Evolutionary conservation across 495 filamentous ascomycete species (phyloP).

Genomic region (Mycothermus thermophilus): DNA sequence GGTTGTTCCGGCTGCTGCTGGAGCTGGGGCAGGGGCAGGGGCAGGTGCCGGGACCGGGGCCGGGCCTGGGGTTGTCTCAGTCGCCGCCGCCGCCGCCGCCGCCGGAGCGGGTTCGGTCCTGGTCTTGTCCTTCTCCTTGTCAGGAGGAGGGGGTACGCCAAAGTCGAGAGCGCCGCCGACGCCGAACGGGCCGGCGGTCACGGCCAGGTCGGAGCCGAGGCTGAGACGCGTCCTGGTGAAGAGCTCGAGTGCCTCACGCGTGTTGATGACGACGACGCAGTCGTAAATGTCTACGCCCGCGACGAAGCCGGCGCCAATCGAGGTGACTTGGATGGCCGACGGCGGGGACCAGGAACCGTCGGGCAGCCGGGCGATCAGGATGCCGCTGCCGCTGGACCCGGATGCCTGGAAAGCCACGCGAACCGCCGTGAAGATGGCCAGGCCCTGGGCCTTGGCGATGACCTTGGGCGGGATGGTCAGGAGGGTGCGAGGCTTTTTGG

Average conservation of each 20-base stretch:
- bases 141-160: constrained; percentile 11
- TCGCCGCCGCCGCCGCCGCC: no score
- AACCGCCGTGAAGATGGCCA: constrained; percentile 76
- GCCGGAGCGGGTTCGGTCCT: no score
- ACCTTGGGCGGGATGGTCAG: constrained; percentile 64
- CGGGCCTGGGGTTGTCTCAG: constrained; percentile 2
- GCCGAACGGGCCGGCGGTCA: constrained; percentile 59
- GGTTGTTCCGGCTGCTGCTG: not conserved
- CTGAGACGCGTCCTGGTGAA: constrained; percentile 63
- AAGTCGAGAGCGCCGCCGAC: constrained; percentile 52
- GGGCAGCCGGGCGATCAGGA: constrained; percentile 53
- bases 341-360: constrained; percentile 69
- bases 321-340: constrained; percentile 61
- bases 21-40: not conserved
- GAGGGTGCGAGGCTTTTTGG: constrained; percentile 25
- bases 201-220: constrained; percentile 60
- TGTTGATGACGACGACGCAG: constrained; percentile 73
- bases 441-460: constrained; percentile 57
- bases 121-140: constrained; percentile 11
- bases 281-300: constrained; percentile 76
- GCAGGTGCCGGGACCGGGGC: not conserved
- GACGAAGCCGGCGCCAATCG: constrained; percentile 61
- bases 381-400: constrained; percentile 61
- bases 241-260: constrained; percentile 52
- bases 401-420: constrained; percentile 66